Evolutionary conservation across 352 stramenopile species (phyloP).

Genomic region (Paralagenidium karlingii): DNA sequence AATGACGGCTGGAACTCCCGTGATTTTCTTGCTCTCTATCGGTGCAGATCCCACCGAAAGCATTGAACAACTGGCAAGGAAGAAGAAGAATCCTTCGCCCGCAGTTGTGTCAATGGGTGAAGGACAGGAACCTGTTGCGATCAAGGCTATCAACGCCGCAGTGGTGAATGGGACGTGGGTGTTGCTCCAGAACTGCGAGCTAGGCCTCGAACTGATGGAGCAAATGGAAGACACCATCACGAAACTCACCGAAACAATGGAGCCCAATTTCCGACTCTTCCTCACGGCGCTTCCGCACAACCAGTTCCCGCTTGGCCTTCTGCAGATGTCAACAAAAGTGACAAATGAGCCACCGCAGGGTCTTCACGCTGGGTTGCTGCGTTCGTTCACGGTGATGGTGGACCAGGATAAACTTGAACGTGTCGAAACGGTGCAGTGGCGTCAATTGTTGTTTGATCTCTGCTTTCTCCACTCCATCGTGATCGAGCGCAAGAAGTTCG

Average conservation of each 20-base stretch:
- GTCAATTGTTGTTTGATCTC: conserved; percentile 93
- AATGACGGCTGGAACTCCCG: conserved; percentile 92
- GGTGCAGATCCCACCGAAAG: conserved; percentile 96
- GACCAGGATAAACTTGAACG: conserved; percentile 97
- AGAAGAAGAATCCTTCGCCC: conserved; percentile 93
- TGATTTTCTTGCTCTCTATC: conserved; percentile 97
- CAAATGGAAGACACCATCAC: conserved; percentile 97
- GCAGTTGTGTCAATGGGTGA: conserved; percentile 97
- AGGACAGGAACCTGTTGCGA: conserved; percentile 94
- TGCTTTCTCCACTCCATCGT: conserved; percentile 98
- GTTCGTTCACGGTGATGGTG: conserved; percentile 98
- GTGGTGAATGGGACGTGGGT: conserved; percentile 97
- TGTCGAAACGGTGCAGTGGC: conserved; percentile 94
- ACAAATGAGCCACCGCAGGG: conserved; percentile 97
- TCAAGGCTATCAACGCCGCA: conserved; percentile 94
- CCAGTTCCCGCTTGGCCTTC: conserved; percentile 93
- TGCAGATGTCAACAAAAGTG: conserved; percentile 99
- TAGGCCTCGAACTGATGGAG: conserved; percentile 96
- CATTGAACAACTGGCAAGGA: conserved; percentile 94
- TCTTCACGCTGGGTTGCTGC: conserved; percentile 89
- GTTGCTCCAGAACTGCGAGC: conserved; percentile 96
- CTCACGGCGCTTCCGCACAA: conserved; percentile 94
- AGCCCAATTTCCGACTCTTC: conserved; percentile 95
- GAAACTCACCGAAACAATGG: conserved; percentile 92
- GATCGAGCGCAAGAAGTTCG: conserved; percentile 98